These are phyloP conservation scores for Geopyxis carbonaria DNA, from an alignment of 495 filamentous ascomycete genomes.

Conservation along the genomic window DNA sequence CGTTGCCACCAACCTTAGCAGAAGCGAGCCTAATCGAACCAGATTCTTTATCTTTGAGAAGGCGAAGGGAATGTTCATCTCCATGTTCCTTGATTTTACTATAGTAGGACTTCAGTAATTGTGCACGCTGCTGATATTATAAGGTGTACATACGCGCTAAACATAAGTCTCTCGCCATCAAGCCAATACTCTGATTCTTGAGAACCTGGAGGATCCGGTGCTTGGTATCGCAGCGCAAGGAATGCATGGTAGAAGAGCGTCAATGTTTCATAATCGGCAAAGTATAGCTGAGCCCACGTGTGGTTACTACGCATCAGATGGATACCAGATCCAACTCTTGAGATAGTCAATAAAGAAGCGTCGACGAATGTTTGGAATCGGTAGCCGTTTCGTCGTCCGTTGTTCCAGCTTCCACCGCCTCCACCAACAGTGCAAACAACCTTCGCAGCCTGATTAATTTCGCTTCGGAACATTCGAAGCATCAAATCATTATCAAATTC, in stretches of 20 bases:
- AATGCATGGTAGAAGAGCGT: slow-evolving; percentile 43
- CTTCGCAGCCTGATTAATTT: slow-evolving; percentile 37
- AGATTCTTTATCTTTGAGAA: slow-evolving; percentile 39
- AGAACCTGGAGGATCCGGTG: slow-evolving; percentile 28
- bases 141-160: slow-evolving; percentile 32
- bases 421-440: slow-evolving; percentile 39
- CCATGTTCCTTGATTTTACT: slow-evolving; percentile 41
- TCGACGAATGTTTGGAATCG: slow-evolving; percentile 23
- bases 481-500: slow-evolving; percentile 33
- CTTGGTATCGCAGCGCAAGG: slow-evolving; percentile 43
- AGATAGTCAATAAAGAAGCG: slow-evolving; percentile 25
- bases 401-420: slow-evolving; percentile 31
- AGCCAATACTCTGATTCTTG: slow-evolving; percentile 37
- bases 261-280: slow-evolving; percentile 42
- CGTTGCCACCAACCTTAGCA: not conserved
- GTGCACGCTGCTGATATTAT: not conserved
- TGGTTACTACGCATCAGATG: slow-evolving; percentile 36
- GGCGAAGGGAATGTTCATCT: slow-evolving; percentile 39
- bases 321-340: slow-evolving; percentile 36
- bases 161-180: slow-evolving; percentile 34
- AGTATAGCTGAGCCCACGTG: slow-evolving; percentile 42
- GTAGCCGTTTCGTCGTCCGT: slow-evolving; percentile 36
- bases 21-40: slow-evolving; percentile 30
- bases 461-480: slow-evolving; percentile 39
- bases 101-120: slow-evolving; percentile 12